Base-by-base conservation (phyloP, 2,329 filamentous ascomycete species). In the Cladosporium phlei region DNA sequence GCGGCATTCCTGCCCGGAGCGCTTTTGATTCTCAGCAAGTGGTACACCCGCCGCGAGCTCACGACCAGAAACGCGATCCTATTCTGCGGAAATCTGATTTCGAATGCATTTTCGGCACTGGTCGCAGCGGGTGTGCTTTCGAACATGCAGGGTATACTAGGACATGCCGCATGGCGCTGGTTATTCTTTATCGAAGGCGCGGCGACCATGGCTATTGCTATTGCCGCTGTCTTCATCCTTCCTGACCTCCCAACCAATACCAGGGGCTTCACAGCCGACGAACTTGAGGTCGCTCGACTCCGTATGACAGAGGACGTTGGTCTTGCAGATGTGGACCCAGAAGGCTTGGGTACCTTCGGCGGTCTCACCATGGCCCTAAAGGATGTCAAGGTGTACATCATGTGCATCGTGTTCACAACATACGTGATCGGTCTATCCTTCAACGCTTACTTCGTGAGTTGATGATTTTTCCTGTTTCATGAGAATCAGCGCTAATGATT, bases 71-170 rank as follows among this genome's bases (percentile, higher is more conserved):
- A 39, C 69, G 19, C 69, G 76, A 37, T 70, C 77, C 46, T 78
- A 75, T 57, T 71, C 72, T 3, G 72, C 3, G 75, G 73, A 3
- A 71, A 68, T 1, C 60, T 76, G 16, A 66, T 78, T 22, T 70
- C 69, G 40, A 71, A 63, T 33, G 74, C 75, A 1, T 78, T 78
- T 53, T 74, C 73, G 8, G 74, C 71, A 20, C 65, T 78, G 17
- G 75, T 79, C 42, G 75, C 73, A 6, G 75, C 75, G 3, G 73
- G 83, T 8, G 85, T 89, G 46, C 81, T 78, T 0, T 68, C 71
- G 10, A 78, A 82, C 40, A 77, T 89, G 71, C 73, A 84, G 49
- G 73, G 77, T 3, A 66, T 66, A 0, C 66, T 65, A 8, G 82
- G 82, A 0, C 66, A 82, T 3, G 66, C 71, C 4, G 80, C 80